Evolutionary conservation across 2,329 filamentous ascomycete genomes (phyloP).

Genomic region (Penicillium sp.): DNA sequence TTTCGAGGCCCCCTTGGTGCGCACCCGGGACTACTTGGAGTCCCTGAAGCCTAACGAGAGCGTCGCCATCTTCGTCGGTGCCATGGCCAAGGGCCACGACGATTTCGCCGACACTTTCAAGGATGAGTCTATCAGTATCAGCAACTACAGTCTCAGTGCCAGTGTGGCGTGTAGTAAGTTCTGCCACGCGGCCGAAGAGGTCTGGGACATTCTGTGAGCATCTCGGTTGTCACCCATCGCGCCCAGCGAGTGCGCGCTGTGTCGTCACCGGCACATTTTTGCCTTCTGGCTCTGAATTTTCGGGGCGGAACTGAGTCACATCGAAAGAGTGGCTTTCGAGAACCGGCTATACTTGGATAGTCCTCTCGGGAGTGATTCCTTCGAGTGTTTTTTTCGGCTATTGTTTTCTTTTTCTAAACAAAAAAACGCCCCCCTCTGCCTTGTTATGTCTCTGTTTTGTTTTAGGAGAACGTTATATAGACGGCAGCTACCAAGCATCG

Average conservation of each 20-base stretch:
- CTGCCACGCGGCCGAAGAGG: slow-evolving; percentile 96
- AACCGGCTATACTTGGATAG: neutral
- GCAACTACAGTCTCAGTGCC: slow-evolving; percentile 94
- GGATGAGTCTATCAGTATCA: slow-evolving; percentile 97
- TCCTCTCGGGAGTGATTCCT: neutral
- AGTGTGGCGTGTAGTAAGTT: slow-evolving; percentile 99
- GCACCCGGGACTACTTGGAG: slow-evolving; percentile 85
- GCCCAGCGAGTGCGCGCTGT: slow-evolving; percentile 12
- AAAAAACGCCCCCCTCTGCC: neutral
- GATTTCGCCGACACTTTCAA: slow-evolving; percentile 94
- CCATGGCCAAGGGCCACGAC: slow-evolving; percentile 96
- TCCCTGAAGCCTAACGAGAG: slow-evolving; percentile 80
- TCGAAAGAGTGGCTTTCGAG: slow-evolving; percentile 2
- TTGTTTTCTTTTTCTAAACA: neutral
- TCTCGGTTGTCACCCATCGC: slow-evolving; percentile 1
- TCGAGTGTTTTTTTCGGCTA: neutral
- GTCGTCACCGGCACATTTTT: slow-evolving; percentile 12
- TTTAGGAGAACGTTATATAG: slow-evolving; percentile 5
- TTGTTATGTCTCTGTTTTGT: slow-evolving; percentile 8
- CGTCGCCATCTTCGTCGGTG: slow-evolving; percentile 95
- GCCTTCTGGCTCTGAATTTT: slow-evolving; percentile 22
- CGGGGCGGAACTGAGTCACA: slow-evolving; percentile 2
- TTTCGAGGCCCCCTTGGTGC: slow-evolving; percentile 86
- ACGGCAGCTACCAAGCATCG: slow-evolving; percentile 10
- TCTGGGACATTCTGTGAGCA: slow-evolving; percentile 84